A percentile compares a stretch with the other conserved stretches of the same genome.
Conservation (phyloP, 345 rosid species). For the Draba incana region DNA sequence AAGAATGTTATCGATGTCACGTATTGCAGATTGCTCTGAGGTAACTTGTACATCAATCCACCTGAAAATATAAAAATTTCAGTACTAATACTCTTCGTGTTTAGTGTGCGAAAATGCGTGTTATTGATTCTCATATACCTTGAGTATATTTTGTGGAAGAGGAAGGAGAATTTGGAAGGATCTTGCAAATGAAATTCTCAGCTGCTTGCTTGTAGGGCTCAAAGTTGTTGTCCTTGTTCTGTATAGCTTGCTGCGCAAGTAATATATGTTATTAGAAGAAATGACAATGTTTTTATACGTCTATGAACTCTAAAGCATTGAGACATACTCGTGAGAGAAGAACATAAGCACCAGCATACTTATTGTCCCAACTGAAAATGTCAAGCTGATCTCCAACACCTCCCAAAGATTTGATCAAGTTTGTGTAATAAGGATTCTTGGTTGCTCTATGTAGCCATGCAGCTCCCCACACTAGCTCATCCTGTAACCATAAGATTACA, state of each 20-base stretch:
- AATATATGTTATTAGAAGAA: constrained; percentile 38
- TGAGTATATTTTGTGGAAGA: constrained; percentile 78
- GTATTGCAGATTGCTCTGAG: constrained; percentile 79
- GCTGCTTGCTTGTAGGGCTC: constrained; percentile 67
- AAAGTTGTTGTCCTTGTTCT: constrained; percentile 57
- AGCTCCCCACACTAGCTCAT: constrained; percentile 88
- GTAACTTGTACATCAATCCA: constrained; percentile 77
- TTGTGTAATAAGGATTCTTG: constrained; percentile 52
- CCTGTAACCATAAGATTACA: constrained; percentile 47
- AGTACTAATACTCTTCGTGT: not conserved
- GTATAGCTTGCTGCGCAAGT: constrained; percentile 48
- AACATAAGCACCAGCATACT: constrained; percentile 80
- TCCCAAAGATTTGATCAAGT: constrained; percentile 65
- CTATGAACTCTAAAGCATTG: not conserved
- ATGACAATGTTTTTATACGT: constrained; percentile 2
- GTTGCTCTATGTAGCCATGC: constrained; percentile 90
- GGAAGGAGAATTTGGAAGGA: constrained; percentile 76
- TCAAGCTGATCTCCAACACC: constrained; percentile 66
- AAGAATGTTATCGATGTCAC: constrained; percentile 79
- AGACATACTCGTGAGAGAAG: constrained; percentile 64
- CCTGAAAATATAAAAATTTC: constrained; percentile 42
- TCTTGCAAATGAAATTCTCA: constrained; percentile 82
- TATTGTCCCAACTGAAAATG: constrained; percentile 91
- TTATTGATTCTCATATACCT: constrained; percentile 43
- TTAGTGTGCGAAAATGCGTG: not conserved